Percentiles rank a stretch among this genome's conserved stretches.
Evolutionary conservation across 257 asterid species (phyloP).

Genomic region (Solanum lignicaule): DNA sequence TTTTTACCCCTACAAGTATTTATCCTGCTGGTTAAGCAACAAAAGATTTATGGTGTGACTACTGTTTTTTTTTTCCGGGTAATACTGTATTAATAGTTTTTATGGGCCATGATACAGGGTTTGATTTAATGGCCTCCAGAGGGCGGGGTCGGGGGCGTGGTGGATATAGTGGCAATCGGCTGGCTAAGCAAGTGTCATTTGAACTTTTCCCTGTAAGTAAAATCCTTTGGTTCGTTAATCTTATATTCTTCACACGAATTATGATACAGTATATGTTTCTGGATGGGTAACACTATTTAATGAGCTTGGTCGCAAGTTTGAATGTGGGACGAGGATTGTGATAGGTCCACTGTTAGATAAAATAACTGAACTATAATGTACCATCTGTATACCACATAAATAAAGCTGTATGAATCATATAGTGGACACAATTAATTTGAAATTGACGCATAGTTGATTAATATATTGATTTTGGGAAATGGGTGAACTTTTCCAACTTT

Average conservation of each 20-base stretch:
- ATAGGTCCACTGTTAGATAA: neutral
- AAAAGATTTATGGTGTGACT: neutral
- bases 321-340: neutral
- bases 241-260: neutral
- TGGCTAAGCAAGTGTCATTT: conserved; percentile 23
- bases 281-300: neutral
- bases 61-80: neutral
- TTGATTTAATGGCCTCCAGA: conserved; percentile 28
- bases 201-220: conserved; percentile 40
- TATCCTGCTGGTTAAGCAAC: neutral
- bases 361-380: neutral
- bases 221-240: neutral
- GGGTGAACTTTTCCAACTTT: neutral
- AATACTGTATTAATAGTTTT: neutral
- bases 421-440: neutral
- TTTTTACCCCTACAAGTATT: neutral
- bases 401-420: neutral
- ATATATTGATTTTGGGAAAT: neutral
- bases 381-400: neutral
- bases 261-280: neutral
- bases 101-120: neutral
- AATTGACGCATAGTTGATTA: neutral
- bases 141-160: conserved; percentile 38
- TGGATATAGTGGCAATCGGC: conserved; percentile 8
- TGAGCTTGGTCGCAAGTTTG: neutral